These are phyloP conservation scores for Nemania sp. DNA, from an alignment of 2,329 filamentous ascomycete genomes.

Conservation along the genomic window DNA sequence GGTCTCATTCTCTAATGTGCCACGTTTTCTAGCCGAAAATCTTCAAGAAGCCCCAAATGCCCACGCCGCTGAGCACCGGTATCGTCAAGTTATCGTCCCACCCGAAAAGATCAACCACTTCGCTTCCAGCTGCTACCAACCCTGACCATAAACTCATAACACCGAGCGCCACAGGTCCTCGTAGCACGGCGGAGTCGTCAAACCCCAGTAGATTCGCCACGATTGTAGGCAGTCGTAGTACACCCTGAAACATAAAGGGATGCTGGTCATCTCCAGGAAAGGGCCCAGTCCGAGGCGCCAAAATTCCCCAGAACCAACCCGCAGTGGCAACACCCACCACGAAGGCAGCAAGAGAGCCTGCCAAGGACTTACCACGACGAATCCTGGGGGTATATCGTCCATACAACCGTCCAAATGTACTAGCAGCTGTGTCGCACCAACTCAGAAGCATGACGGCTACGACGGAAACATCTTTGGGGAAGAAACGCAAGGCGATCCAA, in stretches of 20 bases:
- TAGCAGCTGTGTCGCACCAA: constrained; percentile 98
- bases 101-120: constrained; percentile 87
- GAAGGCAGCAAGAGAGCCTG: constrained; percentile 84
- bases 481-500: constrained; percentile 82
- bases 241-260: constrained; percentile 81
- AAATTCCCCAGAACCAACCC: constrained; percentile 83
- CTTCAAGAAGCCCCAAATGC: constrained; percentile 90
- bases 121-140: constrained; percentile 84
- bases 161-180: constrained; percentile 73
- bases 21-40: constrained; percentile 66
- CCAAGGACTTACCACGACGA: constrained; percentile 86
- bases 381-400: constrained; percentile 87
- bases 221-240: constrained; percentile 68
- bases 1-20: constrained; percentile 21
- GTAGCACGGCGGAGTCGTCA: constrained; percentile 61
- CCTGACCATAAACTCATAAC: constrained; percentile 86
- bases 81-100: constrained; percentile 99
- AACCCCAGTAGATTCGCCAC: constrained; percentile 66
- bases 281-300: constrained; percentile 70
- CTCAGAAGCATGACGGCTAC: constrained; percentile 88
- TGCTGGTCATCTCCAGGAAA: constrained; percentile 71
- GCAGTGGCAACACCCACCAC: constrained; percentile 82
- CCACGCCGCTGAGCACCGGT: constrained; percentile 84
- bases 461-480: constrained; percentile 91
- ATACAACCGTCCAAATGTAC: constrained; percentile 88